A percentile compares a stretch with the other conserved stretches of the same genome.
Conservation (phyloP, 768 basidiomycete genomes). For the Mrakia gelida region DNA sequence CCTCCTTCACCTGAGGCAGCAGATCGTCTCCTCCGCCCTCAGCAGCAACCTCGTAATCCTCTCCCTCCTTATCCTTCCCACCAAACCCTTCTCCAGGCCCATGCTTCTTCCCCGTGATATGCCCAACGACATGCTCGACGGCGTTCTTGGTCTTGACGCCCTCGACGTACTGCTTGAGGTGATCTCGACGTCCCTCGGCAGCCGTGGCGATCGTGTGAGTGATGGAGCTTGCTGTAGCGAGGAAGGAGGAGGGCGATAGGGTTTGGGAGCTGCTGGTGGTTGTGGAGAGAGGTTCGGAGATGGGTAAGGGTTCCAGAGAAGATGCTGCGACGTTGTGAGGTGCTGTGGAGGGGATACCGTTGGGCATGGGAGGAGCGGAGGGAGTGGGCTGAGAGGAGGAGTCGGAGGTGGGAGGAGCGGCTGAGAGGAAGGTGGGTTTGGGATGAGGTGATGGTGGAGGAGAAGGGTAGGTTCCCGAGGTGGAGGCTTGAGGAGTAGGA, state of each 20-base stretch:
- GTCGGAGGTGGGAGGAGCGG: background rate
- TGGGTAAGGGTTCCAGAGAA: background rate
- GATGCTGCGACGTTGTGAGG: constrained; percentile 3
- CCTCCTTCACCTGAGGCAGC: constrained; percentile 49
- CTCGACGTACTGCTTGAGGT: constrained; percentile 8
- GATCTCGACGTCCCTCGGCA: constrained; percentile 6
- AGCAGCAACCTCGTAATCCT: background rate
- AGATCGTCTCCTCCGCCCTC: constrained; percentile 41
- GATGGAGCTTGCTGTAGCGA: constrained; percentile 36
- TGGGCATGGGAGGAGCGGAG: background rate
- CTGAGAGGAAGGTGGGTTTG: background rate
- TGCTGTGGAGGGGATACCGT: background rate
- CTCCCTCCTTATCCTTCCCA: background rate
- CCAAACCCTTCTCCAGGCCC: background rate
- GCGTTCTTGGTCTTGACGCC: constrained; percentile 22
- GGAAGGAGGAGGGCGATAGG: constrained; percentile 39
- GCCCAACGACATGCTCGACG: constrained; percentile 26
- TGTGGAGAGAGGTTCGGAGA: background rate
- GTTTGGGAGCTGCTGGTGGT: constrained; percentile 28
- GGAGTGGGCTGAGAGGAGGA: background rate
- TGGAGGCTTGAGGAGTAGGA: background rate
- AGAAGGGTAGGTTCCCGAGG: constrained; percentile 19
- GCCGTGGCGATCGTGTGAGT: constrained; percentile 35
- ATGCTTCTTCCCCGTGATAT: constrained; percentile 22
- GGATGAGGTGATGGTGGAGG: constrained; percentile 26